Percentiles rank a stretch among this genome's conserved stretches.
These are phyloP conservation scores for Cucumis cinereus DNA, from an alignment of 306 rosid species.

Conservation along the genomic window DNA sequence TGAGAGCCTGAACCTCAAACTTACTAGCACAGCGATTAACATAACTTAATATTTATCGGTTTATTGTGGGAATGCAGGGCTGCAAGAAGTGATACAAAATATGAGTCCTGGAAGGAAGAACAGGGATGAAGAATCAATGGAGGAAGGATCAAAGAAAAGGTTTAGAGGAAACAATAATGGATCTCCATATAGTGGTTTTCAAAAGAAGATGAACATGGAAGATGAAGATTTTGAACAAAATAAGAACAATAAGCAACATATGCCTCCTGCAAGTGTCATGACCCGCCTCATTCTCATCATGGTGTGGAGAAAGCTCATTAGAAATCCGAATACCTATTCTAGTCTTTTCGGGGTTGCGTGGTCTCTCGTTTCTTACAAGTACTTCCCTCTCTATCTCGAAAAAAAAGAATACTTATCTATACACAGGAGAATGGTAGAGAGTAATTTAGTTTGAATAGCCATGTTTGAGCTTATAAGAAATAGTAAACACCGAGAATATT, in stretches of 20 bases:
- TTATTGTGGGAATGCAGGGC: neutral
- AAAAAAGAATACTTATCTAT: too few relatives aligned
- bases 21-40: neutral
- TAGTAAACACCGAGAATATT: too few relatives aligned
- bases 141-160: constrained; percentile 33
- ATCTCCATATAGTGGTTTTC: constrained; percentile 40
- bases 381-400: neutral
- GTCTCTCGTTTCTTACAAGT: constrained; percentile 79
- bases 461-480: too few relatives aligned
- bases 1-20: neutral
- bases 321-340: constrained; percentile 84
- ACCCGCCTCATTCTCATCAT: constrained; percentile 75
- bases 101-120: constrained; percentile 49
- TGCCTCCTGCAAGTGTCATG: constrained; percentile 89
- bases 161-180: constrained; percentile 19
- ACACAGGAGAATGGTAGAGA: neutral
- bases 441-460: too few relatives aligned
- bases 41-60: neutral
- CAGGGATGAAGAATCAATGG: constrained; percentile 18
- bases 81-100: constrained; percentile 36
- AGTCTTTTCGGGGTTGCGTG: constrained; percentile 63
- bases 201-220: constrained; percentile 44
- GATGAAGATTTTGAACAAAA: constrained; percentile 19
- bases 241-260: constrained; percentile 36
- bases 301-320: constrained; percentile 91